Evolutionary conservation across 2,329 filamentous ascomycete genomes (phyloP), one percentile per base, ranked within the genome.

Genomic region (Trichoderma sp.): DNA sequence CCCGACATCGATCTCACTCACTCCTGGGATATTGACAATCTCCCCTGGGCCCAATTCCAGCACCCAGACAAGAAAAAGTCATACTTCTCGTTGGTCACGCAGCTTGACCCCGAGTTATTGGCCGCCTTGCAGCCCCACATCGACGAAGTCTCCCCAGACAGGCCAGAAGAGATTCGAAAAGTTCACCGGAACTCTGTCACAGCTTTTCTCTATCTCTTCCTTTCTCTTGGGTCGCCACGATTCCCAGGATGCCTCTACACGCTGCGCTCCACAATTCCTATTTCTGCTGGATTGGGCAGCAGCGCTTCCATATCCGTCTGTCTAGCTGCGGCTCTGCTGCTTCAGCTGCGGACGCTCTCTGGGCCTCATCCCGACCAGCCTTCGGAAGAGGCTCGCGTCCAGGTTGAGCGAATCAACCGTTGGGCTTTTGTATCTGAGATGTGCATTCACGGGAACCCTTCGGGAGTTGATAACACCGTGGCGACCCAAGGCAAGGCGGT

Each of bases 341-440:
- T 96, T 67, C 96, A 98, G 79, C 91, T 96, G 71, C 91, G 94
- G 63, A 93, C 94, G 3, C 85, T 99, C 6, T 91, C 93, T 1
- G 94, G 94, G 0, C 96, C 96, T 1, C 95, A 98, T 77, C 92
- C 92, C 0, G 95, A 98, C 75, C 95, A 98, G 79, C 93, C 94
- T 4, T 81, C 89, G 0, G 90, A 93, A 66, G 96, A 99, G 81
- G 93, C 93, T n/a, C 89, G 92, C 70, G 81, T 94, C 54, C 95
- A 99, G 78, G 87, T 98, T 34, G 94, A 98, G 81, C 89, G 95
- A 72, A 97, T 99, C 81, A 99, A 99, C 80, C 88, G 92, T 71
- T 99, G 96, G 96, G 94, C 96, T 0, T 98, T 97, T 79, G 96
- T 99, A 0, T 91, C 91, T 28, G 96, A 99, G 79, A 91, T 98